Percentiles rank a stretch among this genome's conserved stretches.
phyloP scores from a whole-genome alignment of 1,284 basidiomycete species.

The Heliocybe sulcata region DNA sequence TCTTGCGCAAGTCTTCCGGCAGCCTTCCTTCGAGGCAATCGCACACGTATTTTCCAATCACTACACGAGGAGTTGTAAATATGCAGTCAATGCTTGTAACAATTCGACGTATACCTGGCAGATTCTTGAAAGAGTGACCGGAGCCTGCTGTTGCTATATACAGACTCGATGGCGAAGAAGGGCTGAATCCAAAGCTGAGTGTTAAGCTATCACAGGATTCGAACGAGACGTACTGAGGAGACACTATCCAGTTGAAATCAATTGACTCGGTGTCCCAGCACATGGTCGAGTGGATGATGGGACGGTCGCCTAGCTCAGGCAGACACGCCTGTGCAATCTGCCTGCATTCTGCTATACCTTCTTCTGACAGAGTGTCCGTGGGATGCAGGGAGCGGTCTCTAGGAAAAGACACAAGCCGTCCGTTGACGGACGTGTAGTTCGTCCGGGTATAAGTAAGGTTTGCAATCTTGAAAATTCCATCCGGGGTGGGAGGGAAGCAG shows the following conservation, averaged over 20 bases:
- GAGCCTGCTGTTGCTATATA: slow-evolving; percentile 1
- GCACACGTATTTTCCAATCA: background rate
- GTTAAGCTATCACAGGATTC: background rate
- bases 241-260: slow-evolving; percentile 1
- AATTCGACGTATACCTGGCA: background rate
- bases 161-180: background rate
- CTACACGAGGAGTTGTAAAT: background rate
- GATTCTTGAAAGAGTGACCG: slow-evolving; percentile 1
- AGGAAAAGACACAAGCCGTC: background rate
- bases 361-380: slow-evolving; percentile 1
- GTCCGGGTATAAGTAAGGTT: background rate
- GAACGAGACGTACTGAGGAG: background rate
- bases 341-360: background rate
- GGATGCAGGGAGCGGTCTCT: background rate
- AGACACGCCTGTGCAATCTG: background rate
- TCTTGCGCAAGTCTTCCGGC: background rate
- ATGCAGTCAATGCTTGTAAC: background rate
- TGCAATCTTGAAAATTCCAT: slow-evolving; percentile 1
- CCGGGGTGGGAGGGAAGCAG: background rate
- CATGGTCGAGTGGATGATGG: background rate
- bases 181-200: too few species aligned
- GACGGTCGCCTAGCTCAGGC: background rate
- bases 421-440: background rate
- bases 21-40: background rate
- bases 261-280: slow-evolving; percentile 1